phyloP scores from a whole-genome alignment of 2,329 filamentous ascomycete species.

The Sporothrix schenckii region DNA sequence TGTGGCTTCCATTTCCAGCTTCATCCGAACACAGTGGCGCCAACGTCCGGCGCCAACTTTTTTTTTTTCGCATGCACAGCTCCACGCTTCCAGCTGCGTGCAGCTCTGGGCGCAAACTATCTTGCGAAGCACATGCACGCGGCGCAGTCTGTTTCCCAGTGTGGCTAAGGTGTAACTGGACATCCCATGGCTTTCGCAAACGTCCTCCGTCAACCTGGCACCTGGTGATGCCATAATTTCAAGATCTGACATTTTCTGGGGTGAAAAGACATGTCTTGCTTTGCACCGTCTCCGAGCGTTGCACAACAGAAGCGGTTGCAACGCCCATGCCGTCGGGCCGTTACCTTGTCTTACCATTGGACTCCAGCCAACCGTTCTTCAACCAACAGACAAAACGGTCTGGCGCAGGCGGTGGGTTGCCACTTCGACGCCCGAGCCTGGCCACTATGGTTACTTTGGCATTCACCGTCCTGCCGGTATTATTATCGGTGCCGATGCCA shows the following conservation, averaged over 20 bases:
- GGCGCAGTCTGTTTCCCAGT: conserved; percentile 23
- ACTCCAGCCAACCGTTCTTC: not conserved
- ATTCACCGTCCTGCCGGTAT: not conserved
- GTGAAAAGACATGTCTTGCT: not conserved
- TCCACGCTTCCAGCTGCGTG: conserved; percentile 15
- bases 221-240: not conserved
- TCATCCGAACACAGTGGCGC: not conserved
- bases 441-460: not conserved
- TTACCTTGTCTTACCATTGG: conserved; percentile 2
- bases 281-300: conserved; percentile 10
- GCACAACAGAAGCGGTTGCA: not conserved
- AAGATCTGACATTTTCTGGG: too few species aligned
- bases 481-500: not conserved
- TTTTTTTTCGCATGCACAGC: conserved; percentile 10
- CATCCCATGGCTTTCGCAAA: not conserved
- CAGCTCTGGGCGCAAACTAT: conserved; percentile 22
- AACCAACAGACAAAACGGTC: not conserved
- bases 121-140: conserved; percentile 22
- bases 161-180: not conserved
- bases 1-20: not conserved
- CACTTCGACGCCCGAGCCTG: not conserved
- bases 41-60: not conserved
- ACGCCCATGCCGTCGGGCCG: not conserved
- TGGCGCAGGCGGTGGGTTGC: conserved; percentile 10
- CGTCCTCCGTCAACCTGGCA: not conserved